These are phyloP conservation scores for Neoscytalidium dimidiatum DNA, from an alignment of 2,329 filamentous ascomycete species.

Conservation along the genomic window DNA sequence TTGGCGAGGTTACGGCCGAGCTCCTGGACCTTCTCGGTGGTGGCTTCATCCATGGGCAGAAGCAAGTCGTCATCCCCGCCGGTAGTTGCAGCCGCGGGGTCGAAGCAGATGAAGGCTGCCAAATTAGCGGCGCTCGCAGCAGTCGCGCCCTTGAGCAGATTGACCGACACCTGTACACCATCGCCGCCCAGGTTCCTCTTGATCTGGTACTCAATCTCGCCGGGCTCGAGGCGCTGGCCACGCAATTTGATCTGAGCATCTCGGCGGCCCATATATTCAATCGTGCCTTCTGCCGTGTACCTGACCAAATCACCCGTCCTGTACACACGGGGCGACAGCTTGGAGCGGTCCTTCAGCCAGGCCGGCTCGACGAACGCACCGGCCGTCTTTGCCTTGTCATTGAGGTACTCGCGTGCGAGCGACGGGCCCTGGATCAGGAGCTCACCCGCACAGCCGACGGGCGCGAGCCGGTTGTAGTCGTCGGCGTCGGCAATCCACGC, in stretches of 20 bases:
- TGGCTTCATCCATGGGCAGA: neutral
- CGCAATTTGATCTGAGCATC: slow-evolving; percentile 43
- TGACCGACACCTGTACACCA: neutral
- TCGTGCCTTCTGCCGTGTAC: slow-evolving; percentile 34
- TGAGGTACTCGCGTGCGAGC: slow-evolving; percentile 39
- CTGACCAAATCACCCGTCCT: slow-evolving; percentile 37
- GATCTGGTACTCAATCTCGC: slow-evolving; percentile 49
- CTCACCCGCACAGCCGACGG: slow-evolving; percentile 44
- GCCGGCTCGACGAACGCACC: slow-evolving; percentile 35
- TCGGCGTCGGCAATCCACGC: slow-evolving; percentile 36
- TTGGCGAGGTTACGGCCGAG: slow-evolving; percentile 18
- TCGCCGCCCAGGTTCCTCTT: slow-evolving; percentile 20
- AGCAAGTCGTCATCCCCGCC: neutral
- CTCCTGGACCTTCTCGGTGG: neutral
- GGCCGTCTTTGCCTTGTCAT: slow-evolving; percentile 20
- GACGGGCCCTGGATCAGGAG: slow-evolving; percentile 62
- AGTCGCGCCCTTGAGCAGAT: neutral
- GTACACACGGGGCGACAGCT: slow-evolving; percentile 29
- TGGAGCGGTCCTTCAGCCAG: slow-evolving; percentile 25
- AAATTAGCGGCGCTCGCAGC: neutral
- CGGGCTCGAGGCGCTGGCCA: slow-evolving; percentile 48
- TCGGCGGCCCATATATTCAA: slow-evolving; percentile 38
- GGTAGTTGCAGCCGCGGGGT: neutral
- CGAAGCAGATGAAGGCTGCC: neutral
- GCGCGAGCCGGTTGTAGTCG: slow-evolving; percentile 34